phyloP scores from a whole-genome alignment of 23 red algal genomes.

The Agarophyton chilense region DNA sequence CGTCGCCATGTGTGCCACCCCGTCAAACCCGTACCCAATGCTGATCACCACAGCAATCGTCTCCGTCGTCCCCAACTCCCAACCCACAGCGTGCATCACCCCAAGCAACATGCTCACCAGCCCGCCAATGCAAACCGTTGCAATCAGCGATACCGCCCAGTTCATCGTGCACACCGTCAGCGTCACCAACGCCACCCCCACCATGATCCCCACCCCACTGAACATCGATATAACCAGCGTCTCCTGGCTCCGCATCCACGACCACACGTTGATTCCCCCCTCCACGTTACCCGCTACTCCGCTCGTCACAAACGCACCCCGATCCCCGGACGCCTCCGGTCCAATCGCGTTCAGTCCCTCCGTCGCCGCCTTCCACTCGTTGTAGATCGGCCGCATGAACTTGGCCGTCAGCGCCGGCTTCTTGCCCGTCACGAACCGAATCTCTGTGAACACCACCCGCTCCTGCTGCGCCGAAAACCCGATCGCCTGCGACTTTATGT shows the following conservation, averaged over 20 bases:
- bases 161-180: conserved; percentile 61
- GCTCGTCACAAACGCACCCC: conserved; percentile 33
- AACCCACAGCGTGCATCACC: conserved; percentile 40
- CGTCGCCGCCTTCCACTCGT: conserved; percentile 49
- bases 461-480: not conserved
- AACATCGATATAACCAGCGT: conserved; percentile 58
- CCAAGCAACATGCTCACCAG: conserved; percentile 65
- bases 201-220: conserved; percentile 57
- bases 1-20: conserved; percentile 63
- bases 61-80: conserved; percentile 68
- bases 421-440: conserved; percentile 35
- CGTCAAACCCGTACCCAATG: conserved; percentile 78
- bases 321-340: not conserved
- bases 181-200: conserved; percentile 56
- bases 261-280: conserved; percentile 16
- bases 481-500: conserved; percentile 36
- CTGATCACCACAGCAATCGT: conserved; percentile 69
- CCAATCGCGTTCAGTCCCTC: not conserved
- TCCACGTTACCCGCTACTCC: conserved; percentile 17
- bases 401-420: conserved; percentile 2
- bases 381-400: conserved; percentile 65
- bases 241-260: conserved; percentile 57
- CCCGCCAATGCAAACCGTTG: conserved; percentile 57
- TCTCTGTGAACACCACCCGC: conserved; percentile 59
- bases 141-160: conserved; percentile 48